Evolutionary conservation across 768 basidiomycete species (phyloP).

Genomic region (Paxillus involutus): DNA sequence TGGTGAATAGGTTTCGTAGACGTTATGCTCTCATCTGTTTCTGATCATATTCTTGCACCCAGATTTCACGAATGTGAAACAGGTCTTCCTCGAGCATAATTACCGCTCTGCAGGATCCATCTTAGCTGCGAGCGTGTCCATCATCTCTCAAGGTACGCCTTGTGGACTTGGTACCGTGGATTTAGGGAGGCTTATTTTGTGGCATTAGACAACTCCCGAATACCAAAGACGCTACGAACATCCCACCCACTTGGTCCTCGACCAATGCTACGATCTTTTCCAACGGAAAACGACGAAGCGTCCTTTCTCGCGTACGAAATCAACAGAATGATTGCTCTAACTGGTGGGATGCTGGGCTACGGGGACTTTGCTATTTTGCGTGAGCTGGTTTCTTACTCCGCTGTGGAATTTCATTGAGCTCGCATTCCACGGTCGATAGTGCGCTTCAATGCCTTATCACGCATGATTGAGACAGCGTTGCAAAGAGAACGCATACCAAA

Average conservation of each 20-base stretch:
- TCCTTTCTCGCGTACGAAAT: slow-evolving; percentile 74
- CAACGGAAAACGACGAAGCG: slow-evolving; percentile 63
- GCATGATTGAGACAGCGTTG: slow-evolving; percentile 70
- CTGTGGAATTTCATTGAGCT: not conserved
- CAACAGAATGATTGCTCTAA: slow-evolving; percentile 70
- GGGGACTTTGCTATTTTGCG: slow-evolving; percentile 84
- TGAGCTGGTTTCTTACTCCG: slow-evolving; percentile 34
- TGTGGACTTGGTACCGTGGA: slow-evolving; percentile 1
- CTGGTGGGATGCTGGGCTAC: slow-evolving; percentile 69
- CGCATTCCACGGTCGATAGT: slow-evolving; percentile 43
- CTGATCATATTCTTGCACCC: not conserved
- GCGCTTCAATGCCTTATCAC: slow-evolving; percentile 77
- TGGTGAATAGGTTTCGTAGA: slow-evolving; percentile 36
- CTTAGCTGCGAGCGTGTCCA: slow-evolving; percentile 67
- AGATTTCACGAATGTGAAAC: slow-evolving; percentile 67
- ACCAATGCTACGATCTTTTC: slow-evolving; percentile 56
- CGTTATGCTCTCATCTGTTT: not conserved
- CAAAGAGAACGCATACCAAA: slow-evolving; percentile 80
- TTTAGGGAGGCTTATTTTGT: not conserved
- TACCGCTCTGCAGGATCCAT: slow-evolving; percentile 85
- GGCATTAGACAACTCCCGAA: slow-evolving; percentile 64
- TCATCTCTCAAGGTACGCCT: slow-evolving; percentile 73
- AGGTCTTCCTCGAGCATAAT: slow-evolving; percentile 81
- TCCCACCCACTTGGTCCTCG: slow-evolving; percentile 60
- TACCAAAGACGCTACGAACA: slow-evolving; percentile 71